Evolutionary conservation across 306 rosid genomes (phyloP), one percentile per base, ranked within the genome.

Genomic region (Myrica gale): DNA sequence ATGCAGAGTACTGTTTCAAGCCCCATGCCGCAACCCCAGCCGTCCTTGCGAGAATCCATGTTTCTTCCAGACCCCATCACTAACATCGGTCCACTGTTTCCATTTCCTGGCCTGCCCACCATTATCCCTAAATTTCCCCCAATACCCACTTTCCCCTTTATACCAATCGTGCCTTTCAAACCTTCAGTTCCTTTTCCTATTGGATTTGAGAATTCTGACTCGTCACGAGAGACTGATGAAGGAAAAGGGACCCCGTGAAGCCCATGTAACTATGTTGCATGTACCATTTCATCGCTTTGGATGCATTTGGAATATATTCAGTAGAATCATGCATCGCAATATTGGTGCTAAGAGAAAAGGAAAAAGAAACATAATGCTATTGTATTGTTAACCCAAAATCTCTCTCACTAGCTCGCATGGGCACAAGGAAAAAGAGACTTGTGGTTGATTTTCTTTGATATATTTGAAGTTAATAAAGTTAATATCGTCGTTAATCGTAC

Each of bases 231-330:
- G 12, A 13, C 43, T 15, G 43, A n/a, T 17, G 46, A 9, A 1
- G 46, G 50, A 7, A 41, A 65, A 65, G 69, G 19, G 50, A 65
- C 23, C 26, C 69, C 69, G 17, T 65, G 69, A 65, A 63, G 32
- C 61, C 16, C 1, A 19, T 17, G 4, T 13, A 5, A 48, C 52
- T 5, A 53, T 17, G n/a, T 53, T 53, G 8, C 58, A 53, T 53
- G 21, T 53, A 11, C 69, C 21, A 41, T 39, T 63, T 63, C 69
- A 63, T 39, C 9, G n/a, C 43, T 26, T 19, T 11, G 5, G 39
- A 9, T 57, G 63, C 23, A 23, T 4, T 6, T 10, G 5, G 41
- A 23, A 58, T 58, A 58, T 48, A 15, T 1, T 58, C 32, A 1
- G 32, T 32, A 32, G 37, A 32, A 32, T 32, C 37, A 32, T 32